A percentile compares a stretch with the other conserved stretches of the same genome.
phyloP scores from a whole-genome alignment of 2,329 filamentous ascomycete species.

The Pyrenochaeta sp. region DNA sequence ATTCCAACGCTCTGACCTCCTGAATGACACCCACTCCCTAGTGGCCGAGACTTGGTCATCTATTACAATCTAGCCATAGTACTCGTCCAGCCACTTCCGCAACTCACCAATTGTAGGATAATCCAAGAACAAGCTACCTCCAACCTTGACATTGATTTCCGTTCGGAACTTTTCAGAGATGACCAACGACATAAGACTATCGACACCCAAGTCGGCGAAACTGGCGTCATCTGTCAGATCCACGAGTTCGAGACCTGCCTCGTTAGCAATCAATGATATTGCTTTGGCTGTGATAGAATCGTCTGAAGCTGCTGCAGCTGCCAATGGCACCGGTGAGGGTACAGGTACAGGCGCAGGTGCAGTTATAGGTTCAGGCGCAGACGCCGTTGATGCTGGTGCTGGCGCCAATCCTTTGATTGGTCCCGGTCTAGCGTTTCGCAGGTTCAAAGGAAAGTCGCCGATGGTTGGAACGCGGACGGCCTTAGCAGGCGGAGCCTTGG shows the following conservation, averaged over 20 bases:
- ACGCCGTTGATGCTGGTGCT: not conserved
- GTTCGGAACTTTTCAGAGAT: constrained; percentile 33
- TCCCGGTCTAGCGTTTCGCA: not conserved
- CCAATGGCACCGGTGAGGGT: not conserved
- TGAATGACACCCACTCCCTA: too few species aligned
- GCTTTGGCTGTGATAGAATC: constrained; percentile 16
- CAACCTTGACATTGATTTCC: constrained; percentile 24
- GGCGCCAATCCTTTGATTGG: not conserved
- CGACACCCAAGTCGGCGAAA: constrained; percentile 38
- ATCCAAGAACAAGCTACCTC: constrained; percentile 31
- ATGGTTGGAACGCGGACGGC: not conserved
- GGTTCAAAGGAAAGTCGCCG: not conserved
- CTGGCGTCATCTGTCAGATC: constrained; percentile 30
- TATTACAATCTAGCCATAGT: constrained; percentile 11
- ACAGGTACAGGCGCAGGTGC: not conserved
- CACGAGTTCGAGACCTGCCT: constrained; percentile 22
- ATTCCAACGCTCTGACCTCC: too few species aligned
- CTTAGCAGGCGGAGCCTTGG: not conserved
- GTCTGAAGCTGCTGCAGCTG: not conserved
- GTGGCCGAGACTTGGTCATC: too few species aligned
- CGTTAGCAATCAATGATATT: constrained; percentile 27
- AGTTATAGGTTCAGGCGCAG: not conserved
- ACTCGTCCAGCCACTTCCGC: constrained; percentile 25
- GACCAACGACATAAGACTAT: constrained; percentile 34
- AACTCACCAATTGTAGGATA: constrained; percentile 35